Conservation (phyloP, 2,329 filamentous ascomycete genomes). For the Hymenoscyphus albidus region DNA sequence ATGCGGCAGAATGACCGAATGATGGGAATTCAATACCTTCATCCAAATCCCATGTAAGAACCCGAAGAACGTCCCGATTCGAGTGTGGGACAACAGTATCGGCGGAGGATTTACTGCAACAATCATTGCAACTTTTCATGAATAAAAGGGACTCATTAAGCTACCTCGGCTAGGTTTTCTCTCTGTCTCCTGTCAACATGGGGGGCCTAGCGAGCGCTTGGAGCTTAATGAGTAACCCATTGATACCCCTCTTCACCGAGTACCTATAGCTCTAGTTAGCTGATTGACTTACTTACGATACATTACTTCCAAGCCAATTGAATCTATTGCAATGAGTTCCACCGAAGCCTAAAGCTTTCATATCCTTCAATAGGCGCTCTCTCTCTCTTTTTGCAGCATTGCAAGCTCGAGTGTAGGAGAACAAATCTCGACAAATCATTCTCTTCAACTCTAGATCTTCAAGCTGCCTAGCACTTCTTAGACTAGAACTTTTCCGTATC, state of each 20-base stretch:
- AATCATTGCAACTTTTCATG: background rate
- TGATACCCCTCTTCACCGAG: background rate
- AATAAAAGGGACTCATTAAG: background rate
- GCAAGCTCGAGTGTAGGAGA: background rate
- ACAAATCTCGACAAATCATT: background rate
- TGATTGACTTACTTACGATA: background rate
- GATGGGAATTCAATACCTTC: background rate
- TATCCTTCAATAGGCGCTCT: background rate
- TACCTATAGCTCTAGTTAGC: background rate
- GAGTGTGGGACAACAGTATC: background rate
- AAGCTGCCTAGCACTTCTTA: background rate
- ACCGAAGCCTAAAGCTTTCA: background rate
- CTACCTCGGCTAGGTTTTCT: background rate
- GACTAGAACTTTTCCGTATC: background rate
- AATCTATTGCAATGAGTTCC: background rate
- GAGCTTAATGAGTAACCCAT: background rate
- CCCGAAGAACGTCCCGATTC: background rate
- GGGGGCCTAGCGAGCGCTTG: background rate
- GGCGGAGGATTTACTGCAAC: background rate
- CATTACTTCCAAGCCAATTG: background rate
- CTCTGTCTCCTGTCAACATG: background rate
- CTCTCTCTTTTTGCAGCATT: background rate
- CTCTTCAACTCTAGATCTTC: background rate
- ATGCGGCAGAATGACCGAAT: slow-evolving; percentile 2
- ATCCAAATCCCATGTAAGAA: slow-evolving; percentile 3